These are phyloP conservation scores for Eurotiales sp. DNA, from an alignment of 2,329 filamentous ascomycete species.

Conservation along the genomic window DNA sequence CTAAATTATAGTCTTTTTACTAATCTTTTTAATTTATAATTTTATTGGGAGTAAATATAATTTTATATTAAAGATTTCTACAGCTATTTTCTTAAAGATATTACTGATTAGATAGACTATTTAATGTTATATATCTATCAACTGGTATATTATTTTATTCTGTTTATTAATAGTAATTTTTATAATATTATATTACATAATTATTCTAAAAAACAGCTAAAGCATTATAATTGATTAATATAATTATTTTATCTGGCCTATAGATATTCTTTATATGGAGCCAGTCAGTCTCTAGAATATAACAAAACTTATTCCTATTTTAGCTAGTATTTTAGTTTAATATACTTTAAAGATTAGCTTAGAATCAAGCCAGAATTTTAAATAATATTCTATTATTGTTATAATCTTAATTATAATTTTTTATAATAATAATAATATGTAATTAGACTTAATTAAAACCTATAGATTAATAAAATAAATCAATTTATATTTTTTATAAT, in stretches of 20 bases:
- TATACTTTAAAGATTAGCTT: not conserved
- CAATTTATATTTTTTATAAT: conserved; percentile 5
- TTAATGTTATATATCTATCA: not conserved
- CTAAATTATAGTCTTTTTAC: not conserved
- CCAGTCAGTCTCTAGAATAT: not conserved
- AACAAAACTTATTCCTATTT: not conserved
- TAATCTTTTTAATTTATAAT: not conserved
- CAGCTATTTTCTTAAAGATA: too few relatives aligned
- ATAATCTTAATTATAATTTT: not conserved
- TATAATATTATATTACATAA: not conserved
- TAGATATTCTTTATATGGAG: not conserved
- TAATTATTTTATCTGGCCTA: not conserved
- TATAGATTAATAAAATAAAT: conserved; percentile 1
- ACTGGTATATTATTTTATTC: not conserved
- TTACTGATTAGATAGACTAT: not conserved
- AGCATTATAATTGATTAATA: not conserved
- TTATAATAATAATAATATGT: not conserved
- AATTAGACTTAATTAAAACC: not conserved
- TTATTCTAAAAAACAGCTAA: not conserved
- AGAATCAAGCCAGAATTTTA: not conserved
- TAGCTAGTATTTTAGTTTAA: not conserved
- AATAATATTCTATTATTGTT: not conserved
- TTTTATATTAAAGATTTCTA: not conserved
- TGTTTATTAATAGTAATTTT: not conserved
- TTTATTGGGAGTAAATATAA: not conserved